These are phyloP conservation scores for Ogataea henricii DNA, from an alignment of 805 yeast species.

Conservation along the genomic window DNA sequence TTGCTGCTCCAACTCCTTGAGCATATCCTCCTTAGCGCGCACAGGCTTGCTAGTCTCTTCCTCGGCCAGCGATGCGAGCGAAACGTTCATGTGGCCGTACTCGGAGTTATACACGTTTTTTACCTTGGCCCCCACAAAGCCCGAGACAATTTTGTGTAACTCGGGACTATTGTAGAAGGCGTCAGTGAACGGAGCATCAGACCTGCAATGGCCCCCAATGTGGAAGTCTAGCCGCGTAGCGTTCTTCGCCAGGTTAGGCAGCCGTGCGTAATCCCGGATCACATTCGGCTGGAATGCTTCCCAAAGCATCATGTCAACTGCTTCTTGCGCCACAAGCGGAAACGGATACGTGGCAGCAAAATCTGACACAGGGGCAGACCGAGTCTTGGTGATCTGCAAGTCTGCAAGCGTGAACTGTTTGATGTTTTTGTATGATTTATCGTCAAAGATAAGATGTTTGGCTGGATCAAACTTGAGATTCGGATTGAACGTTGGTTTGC, in stretches of 20 bases:
- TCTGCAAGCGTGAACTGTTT: constrained; percentile 40
- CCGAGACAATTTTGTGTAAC: constrained; percentile 46
- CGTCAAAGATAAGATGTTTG: constrained; percentile 39
- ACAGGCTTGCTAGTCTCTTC: constrained; percentile 17
- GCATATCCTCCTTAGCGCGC: constrained; percentile 20
- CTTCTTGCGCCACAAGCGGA: constrained; percentile 59
- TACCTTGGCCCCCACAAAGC: constrained; percentile 52
- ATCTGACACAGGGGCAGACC: constrained; percentile 33
- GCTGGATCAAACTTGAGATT: constrained; percentile 38
- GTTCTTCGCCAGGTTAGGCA: constrained; percentile 32
- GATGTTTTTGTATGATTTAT: constrained; percentile 38
- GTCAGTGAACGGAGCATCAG: constrained; percentile 44
- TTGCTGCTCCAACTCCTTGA: constrained; percentile 16
- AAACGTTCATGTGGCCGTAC: constrained; percentile 51
- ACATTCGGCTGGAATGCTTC: constrained; percentile 49
- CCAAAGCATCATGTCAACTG: constrained; percentile 54
- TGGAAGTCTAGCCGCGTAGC: constrained; percentile 44
- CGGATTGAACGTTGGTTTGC: constrained; percentile 32
- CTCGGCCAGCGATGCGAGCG: constrained; percentile 35
- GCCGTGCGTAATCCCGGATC: constrained; percentile 44
- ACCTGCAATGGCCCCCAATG: constrained; percentile 49
- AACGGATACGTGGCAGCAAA: constrained; percentile 56
- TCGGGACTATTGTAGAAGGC: constrained; percentile 55
- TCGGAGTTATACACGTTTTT: constrained; percentile 52
- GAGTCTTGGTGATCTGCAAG: constrained; percentile 36